A percentile compares a stretch with the other conserved stretches of the same genome.
Conservation (phyloP, 2,329 filamentous ascomycete species). For the Ophiostoma tasmaniense region DNA sequence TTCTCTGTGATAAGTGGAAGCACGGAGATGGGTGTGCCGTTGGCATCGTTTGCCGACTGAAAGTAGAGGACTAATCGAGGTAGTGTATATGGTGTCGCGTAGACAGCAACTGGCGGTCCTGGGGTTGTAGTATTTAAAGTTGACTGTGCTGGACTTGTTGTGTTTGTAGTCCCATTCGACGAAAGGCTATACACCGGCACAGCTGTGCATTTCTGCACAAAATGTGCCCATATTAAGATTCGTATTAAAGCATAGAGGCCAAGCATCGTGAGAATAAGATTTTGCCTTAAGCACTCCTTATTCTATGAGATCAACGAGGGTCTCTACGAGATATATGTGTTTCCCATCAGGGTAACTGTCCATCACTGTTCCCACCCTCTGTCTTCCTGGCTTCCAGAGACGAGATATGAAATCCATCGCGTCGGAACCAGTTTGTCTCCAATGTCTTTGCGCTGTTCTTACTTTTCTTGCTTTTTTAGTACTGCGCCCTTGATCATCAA, state of each 20-base stretch:
- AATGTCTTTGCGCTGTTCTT: neutral
- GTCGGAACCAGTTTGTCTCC: neutral
- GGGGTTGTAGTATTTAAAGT: neutral
- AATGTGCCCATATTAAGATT: neutral
- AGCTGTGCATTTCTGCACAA: neutral
- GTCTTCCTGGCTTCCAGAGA: neutral
- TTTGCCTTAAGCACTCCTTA: neutral
- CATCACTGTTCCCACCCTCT: neutral
- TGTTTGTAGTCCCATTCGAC: neutral
- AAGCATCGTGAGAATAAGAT: neutral
- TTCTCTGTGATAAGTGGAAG: conserved; percentile 43
- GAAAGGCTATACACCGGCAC: neutral
- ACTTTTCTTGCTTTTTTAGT: neutral
- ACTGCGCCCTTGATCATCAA: neutral
- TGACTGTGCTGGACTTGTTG: neutral
- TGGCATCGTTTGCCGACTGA: conserved; percentile 27
- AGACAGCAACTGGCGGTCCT: neutral
- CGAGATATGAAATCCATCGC: neutral
- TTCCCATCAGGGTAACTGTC: neutral
- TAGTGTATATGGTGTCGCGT: conserved; percentile 7
- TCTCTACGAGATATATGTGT: neutral
- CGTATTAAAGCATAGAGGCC: neutral
- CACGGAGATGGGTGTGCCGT: conserved; percentile 39
- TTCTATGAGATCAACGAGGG: neutral
- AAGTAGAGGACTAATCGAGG: conserved; percentile 45